These are phyloP conservation scores for Cryptococcus jaspeensis DNA, from an alignment of 1,284 basidiomycete species.

Conservation along the genomic window DNA sequence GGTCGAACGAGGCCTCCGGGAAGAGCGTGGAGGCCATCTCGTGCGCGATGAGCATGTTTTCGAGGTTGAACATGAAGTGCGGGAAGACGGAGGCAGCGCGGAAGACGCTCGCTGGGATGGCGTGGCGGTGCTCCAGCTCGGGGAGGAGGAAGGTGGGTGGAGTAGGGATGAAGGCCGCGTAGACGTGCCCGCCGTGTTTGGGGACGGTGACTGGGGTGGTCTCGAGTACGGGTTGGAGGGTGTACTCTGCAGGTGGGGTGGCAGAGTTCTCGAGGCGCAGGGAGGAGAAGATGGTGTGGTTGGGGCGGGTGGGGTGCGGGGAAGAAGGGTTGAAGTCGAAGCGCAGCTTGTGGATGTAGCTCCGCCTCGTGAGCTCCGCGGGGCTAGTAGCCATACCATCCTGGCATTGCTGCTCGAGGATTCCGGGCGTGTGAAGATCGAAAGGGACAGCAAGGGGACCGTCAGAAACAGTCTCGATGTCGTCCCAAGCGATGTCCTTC, in stretches of 20 bases:
- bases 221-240: conserved; percentile 28
- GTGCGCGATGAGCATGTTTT: conserved; percentile 29
- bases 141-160: conserved; percentile 18
- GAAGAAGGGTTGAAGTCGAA: conserved; percentile 31
- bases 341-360: conserved; percentile 20
- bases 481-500: conserved; percentile 38
- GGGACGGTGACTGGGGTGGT: conserved; percentile 12
- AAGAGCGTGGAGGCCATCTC: conserved; percentile 25
- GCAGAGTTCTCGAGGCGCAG: not conserved
- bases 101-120: conserved; percentile 26
- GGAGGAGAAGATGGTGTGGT: conserved; percentile 11
- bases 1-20: conserved; percentile 7
- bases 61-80: conserved; percentile 18
- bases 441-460: conserved; percentile 15
- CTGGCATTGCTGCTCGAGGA: conserved; percentile 11
- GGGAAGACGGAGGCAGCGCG: conserved; percentile 30
- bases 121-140: conserved; percentile 24
- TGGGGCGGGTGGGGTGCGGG: conserved; percentile 14
- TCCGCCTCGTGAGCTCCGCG: conserved; percentile 26
- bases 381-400: conserved; percentile 27
- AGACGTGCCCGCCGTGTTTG: conserved; percentile 27
- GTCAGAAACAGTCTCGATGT: conserved; percentile 18
- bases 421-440: conserved; percentile 7
- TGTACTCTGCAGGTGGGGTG: not conserved
- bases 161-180: not conserved